A percentile compares a stretch with the other conserved stretches of the same genome.
Evolutionary conservation across 2,329 filamentous ascomycete genomes (phyloP).

Genomic region (Pestalotiopsis fici): DNA sequence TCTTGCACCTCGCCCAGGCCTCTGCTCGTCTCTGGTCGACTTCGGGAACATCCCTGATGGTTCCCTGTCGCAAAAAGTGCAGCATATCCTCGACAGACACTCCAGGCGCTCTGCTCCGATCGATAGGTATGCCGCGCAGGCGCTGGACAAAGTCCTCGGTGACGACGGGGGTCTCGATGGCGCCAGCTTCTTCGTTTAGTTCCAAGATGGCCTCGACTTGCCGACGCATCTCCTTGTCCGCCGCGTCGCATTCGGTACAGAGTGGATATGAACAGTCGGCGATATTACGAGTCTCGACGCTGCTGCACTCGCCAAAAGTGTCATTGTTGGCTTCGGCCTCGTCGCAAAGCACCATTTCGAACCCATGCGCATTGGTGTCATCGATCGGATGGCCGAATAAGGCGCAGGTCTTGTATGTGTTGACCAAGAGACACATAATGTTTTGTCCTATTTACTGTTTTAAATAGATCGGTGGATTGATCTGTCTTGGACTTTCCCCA

Average conservation of each 20-base stretch:
- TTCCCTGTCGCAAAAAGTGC: not conserved
- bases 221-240: not conserved
- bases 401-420: conserved; percentile 4
- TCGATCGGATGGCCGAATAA: conserved; percentile 7
- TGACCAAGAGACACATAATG: conserved; percentile 7
- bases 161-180: not conserved
- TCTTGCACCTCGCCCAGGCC: not conserved
- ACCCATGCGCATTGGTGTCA: not conserved
- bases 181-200: not conserved
- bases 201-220: not conserved
- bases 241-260: conserved; percentile 1
- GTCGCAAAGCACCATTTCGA: not conserved
- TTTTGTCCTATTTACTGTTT: not conserved
- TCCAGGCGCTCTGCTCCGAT: not conserved
- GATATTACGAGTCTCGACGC: not conserved
- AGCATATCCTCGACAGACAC: not conserved
- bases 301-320: not conserved
- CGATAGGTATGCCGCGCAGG: not conserved
- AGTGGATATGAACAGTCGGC: conserved; percentile 2
- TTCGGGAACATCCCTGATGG: not conserved
- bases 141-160: not conserved
- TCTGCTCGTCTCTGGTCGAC: not conserved
- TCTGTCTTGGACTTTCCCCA: not conserved
- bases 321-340: not conserved
- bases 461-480: not conserved